Evolutionary conservation across 2,329 filamentous ascomycete species (phyloP), one percentile per base, ranked within the genome.

Genomic region (Stachybotrys echinatus): DNA sequence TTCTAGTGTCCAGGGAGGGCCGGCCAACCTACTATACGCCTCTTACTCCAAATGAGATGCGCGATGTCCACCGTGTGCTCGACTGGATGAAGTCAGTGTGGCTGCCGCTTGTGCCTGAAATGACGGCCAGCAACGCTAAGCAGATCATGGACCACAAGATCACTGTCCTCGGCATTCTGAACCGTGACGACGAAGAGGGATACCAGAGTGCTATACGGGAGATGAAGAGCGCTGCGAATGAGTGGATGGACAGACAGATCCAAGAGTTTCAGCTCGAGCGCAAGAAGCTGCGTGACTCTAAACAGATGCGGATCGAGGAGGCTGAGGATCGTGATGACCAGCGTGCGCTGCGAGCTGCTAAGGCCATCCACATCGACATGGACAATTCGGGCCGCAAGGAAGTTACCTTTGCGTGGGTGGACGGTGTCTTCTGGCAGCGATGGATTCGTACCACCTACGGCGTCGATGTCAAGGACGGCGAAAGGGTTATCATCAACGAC

Each of bases 201-300:
- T 96, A 96, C 66, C 73, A 83, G 47, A 77, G 79, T 50, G 88
- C 89, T 22, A 88, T 89, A 66, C 84, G 87, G 31, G 95, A 99
- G 71, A 84, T 99, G 72, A 97, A 97, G 80, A 92, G 87, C 57
- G 94, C 94, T 2, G 94, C 94, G 8, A 80, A 92, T 53, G 94
- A 97, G 68, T 99, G 94, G 92, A 96, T 97, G 81, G 92, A 97
- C 67, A 94, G 95, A 72, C 89, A 96, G 69, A 87, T 89, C 18
- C 85, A 92, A 58, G 79, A 90, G 38, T 96, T 96, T 76, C 89
- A 96, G 66, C 82, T 95, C 17, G 92, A 97, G 70, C 80, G 92
- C 50, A 90, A 96, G 72, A 94, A 96, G 68, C 78, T 96, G 45
- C 86, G 94, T 48, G 92, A 97, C 67, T 85, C 91, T 5, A 99